A percentile compares a stretch with the other conserved stretches of the same genome.
Conservation (phyloP, 352 stramenopile genomes). For the Phytopythium mirpurense region DNA sequence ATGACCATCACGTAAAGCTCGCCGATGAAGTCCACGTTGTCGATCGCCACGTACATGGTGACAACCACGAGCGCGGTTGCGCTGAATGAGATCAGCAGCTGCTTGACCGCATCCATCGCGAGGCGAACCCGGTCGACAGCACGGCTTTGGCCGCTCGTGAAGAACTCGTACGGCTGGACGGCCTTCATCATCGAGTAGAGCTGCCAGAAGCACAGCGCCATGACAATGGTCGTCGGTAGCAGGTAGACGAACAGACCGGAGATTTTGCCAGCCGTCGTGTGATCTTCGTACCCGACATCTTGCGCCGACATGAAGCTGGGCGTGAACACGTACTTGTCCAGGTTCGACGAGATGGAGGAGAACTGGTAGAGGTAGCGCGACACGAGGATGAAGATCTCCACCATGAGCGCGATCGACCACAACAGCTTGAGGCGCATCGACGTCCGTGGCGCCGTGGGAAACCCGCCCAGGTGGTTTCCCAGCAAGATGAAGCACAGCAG, state of each 20-base stretch:
- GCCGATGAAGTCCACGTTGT: constrained; percentile 58
- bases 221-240: constrained; percentile 62
- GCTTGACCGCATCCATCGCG: constrained; percentile 50
- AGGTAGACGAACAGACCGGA: constrained; percentile 80
- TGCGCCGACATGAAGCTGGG: constrained; percentile 61
- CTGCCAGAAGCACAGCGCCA: constrained; percentile 80
- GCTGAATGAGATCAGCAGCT: constrained; percentile 67
- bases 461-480: constrained; percentile 66
- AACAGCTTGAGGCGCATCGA: constrained; percentile 66
- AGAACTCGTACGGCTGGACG: constrained; percentile 55
- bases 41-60: constrained; percentile 61
- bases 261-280: constrained; percentile 45
- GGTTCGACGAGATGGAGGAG: constrained; percentile 51
- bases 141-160: constrained; percentile 48
- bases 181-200: constrained; percentile 68
- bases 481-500: constrained; percentile 58
- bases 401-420: constrained; percentile 71
- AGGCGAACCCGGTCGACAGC: constrained; percentile 48
- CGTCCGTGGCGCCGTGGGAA: constrained; percentile 54
- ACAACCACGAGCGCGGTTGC: constrained; percentile 60
- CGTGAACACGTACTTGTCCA: constrained; percentile 65
- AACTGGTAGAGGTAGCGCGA: constrained; percentile 83
- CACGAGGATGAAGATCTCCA: constrained; percentile 64
- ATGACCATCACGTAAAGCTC: constrained; percentile 64
- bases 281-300: constrained; percentile 71